phyloP scores from a whole-genome alignment of 2,329 filamentous ascomycete genomes.

The Botrytis medusae region DNA sequence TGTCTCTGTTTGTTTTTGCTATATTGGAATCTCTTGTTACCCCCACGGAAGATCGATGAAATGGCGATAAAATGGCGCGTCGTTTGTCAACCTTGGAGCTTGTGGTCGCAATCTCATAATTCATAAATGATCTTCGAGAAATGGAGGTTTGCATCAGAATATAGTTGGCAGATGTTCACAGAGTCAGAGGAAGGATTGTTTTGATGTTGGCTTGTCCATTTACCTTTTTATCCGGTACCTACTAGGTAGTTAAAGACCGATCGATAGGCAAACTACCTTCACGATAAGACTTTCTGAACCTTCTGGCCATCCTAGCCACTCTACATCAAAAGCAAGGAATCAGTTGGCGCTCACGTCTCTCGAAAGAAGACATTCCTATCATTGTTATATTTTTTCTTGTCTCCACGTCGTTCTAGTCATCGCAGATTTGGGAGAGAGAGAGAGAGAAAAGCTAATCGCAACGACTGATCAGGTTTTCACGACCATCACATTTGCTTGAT shows the following conservation, averaged over 20 bases:
- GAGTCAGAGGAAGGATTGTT: neutral
- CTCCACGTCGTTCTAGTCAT: constrained; percentile 9
- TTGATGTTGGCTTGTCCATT: neutral
- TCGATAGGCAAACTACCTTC: constrained; percentile 8
- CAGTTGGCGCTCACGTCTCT: neutral
- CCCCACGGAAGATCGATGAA: constrained; percentile 13
- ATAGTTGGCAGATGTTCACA: neutral
- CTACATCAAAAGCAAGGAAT: constrained; percentile 13
- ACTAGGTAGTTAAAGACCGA: constrained; percentile 20
- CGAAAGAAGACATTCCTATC: neutral
- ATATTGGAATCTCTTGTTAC: neutral
- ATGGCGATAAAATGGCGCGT: constrained; percentile 16
- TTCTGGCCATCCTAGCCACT: constrained; percentile 3
- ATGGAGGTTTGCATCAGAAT: neutral
- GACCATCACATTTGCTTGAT: constrained; percentile 36
- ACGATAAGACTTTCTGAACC: constrained; percentile 19
- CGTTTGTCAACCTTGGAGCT: neutral
- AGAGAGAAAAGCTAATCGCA: constrained; percentile 29
- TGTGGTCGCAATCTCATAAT: neutral
- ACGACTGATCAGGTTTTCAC: constrained; percentile 29
- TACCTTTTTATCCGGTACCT: constrained; percentile 13
- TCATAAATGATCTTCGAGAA: neutral
- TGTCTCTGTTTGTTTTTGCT: neutral
- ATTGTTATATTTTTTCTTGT: constrained; percentile 16
- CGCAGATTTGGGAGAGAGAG: constrained; percentile 3